Evolutionary conservation across 257 asterid genomes (phyloP), one percentile per base, ranked within the genome.

Genomic region (Plantago ovata): DNA sequence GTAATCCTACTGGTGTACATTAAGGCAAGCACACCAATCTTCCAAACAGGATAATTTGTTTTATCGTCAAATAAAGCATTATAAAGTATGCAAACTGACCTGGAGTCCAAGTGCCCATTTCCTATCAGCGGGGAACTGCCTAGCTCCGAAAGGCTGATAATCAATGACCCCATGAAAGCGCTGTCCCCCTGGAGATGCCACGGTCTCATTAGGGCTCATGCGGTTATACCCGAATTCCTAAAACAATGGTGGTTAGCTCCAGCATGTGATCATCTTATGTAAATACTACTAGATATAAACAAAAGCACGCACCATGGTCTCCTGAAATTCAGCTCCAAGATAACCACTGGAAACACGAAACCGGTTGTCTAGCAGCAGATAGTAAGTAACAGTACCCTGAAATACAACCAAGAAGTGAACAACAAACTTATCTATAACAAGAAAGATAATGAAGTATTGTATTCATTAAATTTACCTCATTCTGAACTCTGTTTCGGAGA

Each of bases 381-480:
- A 93, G 87, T 93, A 93, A 13, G 99, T 79, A 32, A 93, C 97
- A 43, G 99, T 93, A 44, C 96, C 96, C 99, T 93, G 81, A 74
- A 66, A 79, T 49, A 63, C 36, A 64, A 58, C 56, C 33, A 41
- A 61, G 50, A 58, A 53, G 22, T 41, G 66, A 49, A 79, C 77
- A 28, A 28, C 47, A 61, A 56, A 43, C 58, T 53, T 39, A 61
- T 54, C 60, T 24, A 68, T 22, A 47, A 32, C 10, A 67, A 2
- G 38, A 38, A 58, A 62, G 32, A 32, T 59, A 55, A 57, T 32
- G 54, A 15, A 38, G 63, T 58, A 58, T 41, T 40, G 28, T 16
- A 48, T 10, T 19, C 8, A 60, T n/a, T n/a, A 43, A 60, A 50
- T 55, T 71, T 67, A 89, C 99, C 90, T 86, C 96, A 69, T 93